Evolutionary conservation across 108 stramenopile species (phyloP).

Genomic region (Ochromonas danica): DNA sequence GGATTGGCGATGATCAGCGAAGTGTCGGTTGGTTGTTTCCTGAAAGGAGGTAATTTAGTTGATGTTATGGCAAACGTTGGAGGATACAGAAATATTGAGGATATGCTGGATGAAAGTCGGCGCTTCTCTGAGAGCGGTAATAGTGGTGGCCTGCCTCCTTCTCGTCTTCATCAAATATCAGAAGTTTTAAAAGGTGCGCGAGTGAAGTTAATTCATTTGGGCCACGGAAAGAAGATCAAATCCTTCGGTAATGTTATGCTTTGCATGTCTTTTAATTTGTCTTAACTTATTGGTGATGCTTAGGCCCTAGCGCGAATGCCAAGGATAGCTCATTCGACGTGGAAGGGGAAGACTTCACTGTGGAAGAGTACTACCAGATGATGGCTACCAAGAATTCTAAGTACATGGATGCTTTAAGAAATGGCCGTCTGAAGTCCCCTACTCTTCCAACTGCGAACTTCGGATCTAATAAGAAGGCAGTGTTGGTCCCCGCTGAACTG

Average conservation of each 20-base stretch:
- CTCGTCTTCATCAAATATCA: neutral
- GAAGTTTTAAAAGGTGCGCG: neutral
- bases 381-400: neutral
- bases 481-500: conserved; percentile 21
- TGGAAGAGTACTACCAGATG: conserved; percentile 12
- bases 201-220: neutral
- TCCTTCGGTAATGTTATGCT: no score
- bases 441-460: conserved; percentile 29
- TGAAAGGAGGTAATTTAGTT: neutral
- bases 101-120: no score
- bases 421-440: neutral
- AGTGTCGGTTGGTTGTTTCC: neutral
- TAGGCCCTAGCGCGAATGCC: conserved; percentile 10
- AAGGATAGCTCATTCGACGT: neutral
- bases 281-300: no score
- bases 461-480: neutral
- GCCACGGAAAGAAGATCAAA: neutral
- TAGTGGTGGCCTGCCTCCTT: neutral
- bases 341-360: conserved; percentile 11
- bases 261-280: no score
- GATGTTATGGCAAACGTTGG: neutral
- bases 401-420: neutral
- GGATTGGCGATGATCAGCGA: conserved; percentile 8
- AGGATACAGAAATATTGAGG: no score
- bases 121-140: no score